These are phyloP conservation scores for Eucalyptus pumila DNA, from an alignment of 345 rosid species.

Conservation along the genomic window DNA sequence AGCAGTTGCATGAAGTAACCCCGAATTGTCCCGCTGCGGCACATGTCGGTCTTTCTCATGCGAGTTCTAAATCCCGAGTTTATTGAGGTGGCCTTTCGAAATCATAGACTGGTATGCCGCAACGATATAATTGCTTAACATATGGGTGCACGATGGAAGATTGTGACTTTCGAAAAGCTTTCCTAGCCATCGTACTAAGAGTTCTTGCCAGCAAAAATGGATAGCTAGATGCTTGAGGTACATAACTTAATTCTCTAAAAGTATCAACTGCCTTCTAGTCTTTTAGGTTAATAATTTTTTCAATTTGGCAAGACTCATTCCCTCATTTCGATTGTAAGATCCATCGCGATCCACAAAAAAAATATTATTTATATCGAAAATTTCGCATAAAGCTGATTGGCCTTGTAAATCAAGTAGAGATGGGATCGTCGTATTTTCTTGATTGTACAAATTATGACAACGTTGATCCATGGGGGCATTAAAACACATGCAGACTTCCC, in stretches of 20 bases:
- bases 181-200: neutral
- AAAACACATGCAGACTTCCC: neutral
- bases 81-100: neutral
- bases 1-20: neutral
- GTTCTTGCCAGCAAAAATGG: neutral
- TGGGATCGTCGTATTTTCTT: neutral
- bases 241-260: neutral
- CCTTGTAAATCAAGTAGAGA: neutral
- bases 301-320: neutral
- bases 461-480: neutral
- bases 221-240: neutral
- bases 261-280: neutral
- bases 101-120: neutral
- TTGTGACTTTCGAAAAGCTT: neutral
- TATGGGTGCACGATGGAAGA: too few species aligned
- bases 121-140: neutral
- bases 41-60: accelerated
- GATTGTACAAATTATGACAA: neutral
- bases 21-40: neutral
- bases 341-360: accelerated
- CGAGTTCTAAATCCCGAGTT: neutral
- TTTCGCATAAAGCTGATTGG: neutral
- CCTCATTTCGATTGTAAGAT: neutral
- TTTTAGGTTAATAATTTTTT: neutral
- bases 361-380: neutral